Percentiles rank a stretch among this genome's conserved stretches.
phyloP scores from a whole-genome alignment of 352 stramenopile genomes.

The Globisporangium splendens region DNA sequence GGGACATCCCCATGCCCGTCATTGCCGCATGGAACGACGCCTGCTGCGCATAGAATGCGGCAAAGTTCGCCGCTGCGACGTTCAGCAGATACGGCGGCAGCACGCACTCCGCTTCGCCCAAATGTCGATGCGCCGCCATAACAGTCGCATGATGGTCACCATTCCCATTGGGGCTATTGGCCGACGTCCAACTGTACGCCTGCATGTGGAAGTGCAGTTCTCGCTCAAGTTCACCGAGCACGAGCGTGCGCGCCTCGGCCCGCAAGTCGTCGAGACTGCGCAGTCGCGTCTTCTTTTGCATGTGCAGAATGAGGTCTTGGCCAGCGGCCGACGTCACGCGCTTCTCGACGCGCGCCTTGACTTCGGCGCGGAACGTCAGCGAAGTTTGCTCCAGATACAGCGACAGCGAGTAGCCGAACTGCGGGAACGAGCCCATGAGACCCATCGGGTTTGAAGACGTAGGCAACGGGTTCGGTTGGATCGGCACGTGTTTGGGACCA shows the following conservation, averaged over 20 bases:
- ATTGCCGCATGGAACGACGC: constrained; percentile 31
- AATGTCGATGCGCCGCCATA: constrained; percentile 2
- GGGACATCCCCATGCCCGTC: background rate
- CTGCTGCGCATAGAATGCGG: constrained; percentile 56
- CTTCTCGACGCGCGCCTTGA: constrained; percentile 76
- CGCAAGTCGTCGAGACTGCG: constrained; percentile 67
- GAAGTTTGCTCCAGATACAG: constrained; percentile 77
- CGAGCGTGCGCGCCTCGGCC: constrained; percentile 52
- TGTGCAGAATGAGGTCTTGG: constrained; percentile 75
- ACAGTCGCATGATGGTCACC: background rate
- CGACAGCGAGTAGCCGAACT: constrained; percentile 61
- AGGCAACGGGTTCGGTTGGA: constrained; percentile 76
- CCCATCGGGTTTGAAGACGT: constrained; percentile 68
- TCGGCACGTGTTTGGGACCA: constrained; percentile 53
- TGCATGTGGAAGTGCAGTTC: constrained; percentile 75
- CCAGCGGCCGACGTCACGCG: constrained; percentile 63
- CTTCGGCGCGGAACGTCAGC: constrained; percentile 54
- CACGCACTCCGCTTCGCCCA: constrained; percentile 12
- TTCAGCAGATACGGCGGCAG: constrained; percentile 58
- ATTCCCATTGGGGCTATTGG: constrained; percentile 17
- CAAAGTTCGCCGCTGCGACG: constrained; percentile 53
- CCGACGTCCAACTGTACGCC: constrained; percentile 55
- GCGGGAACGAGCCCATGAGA: constrained; percentile 48
- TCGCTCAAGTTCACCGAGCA: constrained; percentile 68
- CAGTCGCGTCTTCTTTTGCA: constrained; percentile 82